Base-by-base conservation (phyloP, 2,329 filamentous ascomycete genomes). In the Xylariaceae sp. region DNA sequence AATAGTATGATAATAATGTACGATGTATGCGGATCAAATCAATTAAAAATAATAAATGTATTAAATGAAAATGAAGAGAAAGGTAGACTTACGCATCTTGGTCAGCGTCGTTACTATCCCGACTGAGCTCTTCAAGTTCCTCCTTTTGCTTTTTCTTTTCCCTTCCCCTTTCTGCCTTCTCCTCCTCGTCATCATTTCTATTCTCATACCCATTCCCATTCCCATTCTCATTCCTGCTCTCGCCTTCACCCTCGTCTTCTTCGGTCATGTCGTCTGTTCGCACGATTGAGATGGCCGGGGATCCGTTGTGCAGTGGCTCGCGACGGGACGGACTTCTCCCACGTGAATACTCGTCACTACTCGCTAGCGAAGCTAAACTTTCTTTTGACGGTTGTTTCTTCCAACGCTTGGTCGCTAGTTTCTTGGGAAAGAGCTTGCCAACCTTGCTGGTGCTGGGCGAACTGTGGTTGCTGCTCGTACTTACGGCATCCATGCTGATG, bases 391-490 rank as follows among this genome's bases (percentile, higher is more conserved):
- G 69, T 48, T 75, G 72, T 52, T 79, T 75, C 69, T 76, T 80
- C 70, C 75, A 79, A 46, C 79, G 76, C 45, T 80, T 78, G 46
- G 75, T 74, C 23, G 74, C 71, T 51, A 85, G 76, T 40, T 77
- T 74, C 66, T 80, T 83, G 49, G 81, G 77, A 37, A 86, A 70
- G 26, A 86, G 57, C 52, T 68, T 70, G 40, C 52, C 62, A 48
- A 65, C 59, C 54, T 56, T 65, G 51, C 57, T 65, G 45, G 52
- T 26, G 23, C 23, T 26, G 23, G 23, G n/a, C n/a, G n/a, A 26
- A 20, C 49, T 59, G 42, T 44, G 43, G 57, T 52, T 53, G 53
- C 44, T 59, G 50, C 20, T 16, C 23, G 59, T 52, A 54, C 64
- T 59, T 37, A 56, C 59, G 52, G 53, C 61, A 51, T 70, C 67